Conservation (phyloP, 306 rosid species). For the Vigna unguiculata region DNA sequence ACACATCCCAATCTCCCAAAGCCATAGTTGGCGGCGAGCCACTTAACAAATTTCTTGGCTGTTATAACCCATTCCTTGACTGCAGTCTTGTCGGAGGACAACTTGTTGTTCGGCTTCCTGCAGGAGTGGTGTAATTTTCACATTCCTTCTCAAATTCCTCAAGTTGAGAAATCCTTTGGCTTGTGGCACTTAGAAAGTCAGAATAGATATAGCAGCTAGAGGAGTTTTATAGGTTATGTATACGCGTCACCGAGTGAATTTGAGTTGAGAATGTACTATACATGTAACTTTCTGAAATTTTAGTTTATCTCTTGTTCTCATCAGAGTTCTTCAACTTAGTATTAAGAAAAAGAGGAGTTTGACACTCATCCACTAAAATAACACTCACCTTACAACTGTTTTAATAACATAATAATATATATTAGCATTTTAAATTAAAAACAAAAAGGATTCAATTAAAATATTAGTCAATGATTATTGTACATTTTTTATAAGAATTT, state of each 20-base stretch:
- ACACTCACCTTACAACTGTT: no score
- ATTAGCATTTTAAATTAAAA: no score
- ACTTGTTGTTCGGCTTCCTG: constrained; percentile 76
- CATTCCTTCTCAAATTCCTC: constrained; percentile 27
- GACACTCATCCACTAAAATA: no score
- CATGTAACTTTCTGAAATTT: constrained; percentile 22
- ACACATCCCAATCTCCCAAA: constrained; percentile 42
- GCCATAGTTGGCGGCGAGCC: constrained; percentile 45
- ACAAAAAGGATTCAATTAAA: no score
- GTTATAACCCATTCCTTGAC: constrained; percentile 35
- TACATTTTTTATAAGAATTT: no score
- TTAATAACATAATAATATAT: no score
- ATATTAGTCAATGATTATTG: no score
- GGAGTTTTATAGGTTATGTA: constrained; percentile 23
- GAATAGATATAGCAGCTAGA: neutral
- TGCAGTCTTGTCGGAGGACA: constrained; percentile 77
- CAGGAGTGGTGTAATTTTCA: constrained; percentile 66
- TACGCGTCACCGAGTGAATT: neutral
- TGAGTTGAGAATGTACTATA: constrained; percentile 37
- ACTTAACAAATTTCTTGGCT: constrained; percentile 35
- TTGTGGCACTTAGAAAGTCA: constrained; percentile 10
- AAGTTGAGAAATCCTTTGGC: constrained; percentile 8
- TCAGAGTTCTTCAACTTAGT: neutral
- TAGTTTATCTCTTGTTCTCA: neutral
- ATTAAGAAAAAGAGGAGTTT: no score